Evolutionary conservation across 2,329 filamentous ascomycete genomes (phyloP).

Genomic region (Colletotrichum incanum): DNA sequence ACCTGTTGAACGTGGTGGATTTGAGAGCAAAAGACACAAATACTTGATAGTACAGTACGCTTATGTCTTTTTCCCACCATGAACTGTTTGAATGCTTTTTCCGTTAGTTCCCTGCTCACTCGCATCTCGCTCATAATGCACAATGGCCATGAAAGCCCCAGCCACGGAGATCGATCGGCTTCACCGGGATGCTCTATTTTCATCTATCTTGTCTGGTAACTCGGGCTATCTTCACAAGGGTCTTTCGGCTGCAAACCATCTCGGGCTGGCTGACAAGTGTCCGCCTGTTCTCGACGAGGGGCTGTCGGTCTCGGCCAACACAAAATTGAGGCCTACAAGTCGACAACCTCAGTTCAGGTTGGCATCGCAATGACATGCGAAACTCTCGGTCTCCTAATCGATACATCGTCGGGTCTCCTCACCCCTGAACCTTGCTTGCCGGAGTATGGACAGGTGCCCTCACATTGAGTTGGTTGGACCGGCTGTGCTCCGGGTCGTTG

Average conservation of each 20-base stretch:
- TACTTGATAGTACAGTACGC: fast-evolving
- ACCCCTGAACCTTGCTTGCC: neutral
- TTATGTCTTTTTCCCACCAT: too few relatives aligned
- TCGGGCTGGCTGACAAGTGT: too few relatives aligned
- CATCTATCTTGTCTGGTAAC: too few relatives aligned
- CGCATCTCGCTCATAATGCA: neutral
- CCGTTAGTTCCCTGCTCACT: neutral
- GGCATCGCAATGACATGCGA: neutral
- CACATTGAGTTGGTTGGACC: neutral
- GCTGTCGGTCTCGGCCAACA: neutral
- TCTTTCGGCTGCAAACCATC: too few relatives aligned
- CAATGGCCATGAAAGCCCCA: neutral
- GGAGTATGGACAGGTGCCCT: too few relatives aligned
- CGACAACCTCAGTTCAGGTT: neutral
- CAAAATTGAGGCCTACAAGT: neutral
- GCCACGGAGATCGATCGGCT: too few relatives aligned
- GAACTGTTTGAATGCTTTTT: neutral
- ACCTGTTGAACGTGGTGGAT: neutral
- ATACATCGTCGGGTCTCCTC: too few relatives aligned
- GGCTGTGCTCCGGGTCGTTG: neutral
- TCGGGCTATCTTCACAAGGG: too few relatives aligned
- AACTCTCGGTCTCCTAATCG: neutral
- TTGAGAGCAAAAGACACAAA: too few relatives aligned
- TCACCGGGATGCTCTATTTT: too few relatives aligned
- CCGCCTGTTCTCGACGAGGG: neutral